phyloP scores from a whole-genome alignment of 2,329 filamentous ascomycete species.

The Xylariaceae sp. region DNA sequence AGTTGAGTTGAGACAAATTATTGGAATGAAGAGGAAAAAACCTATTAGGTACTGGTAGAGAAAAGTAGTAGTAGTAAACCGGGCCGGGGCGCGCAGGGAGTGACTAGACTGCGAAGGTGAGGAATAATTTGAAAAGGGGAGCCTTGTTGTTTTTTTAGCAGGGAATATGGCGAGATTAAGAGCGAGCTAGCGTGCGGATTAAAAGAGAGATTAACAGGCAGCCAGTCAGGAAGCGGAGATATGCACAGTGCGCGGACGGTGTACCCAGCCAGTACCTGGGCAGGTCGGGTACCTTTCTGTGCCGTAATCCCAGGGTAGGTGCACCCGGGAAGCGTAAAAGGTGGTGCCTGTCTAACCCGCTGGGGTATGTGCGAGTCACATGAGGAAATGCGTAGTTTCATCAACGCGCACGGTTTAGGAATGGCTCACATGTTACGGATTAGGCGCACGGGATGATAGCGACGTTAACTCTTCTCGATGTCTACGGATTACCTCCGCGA shows the following conservation, averaged over 20 bases:
- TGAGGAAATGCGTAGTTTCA: too few relatives aligned
- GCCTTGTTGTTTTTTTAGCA: constrained; percentile 29
- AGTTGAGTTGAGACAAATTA: constrained; percentile 15
- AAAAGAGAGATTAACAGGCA: constrained; percentile 20
- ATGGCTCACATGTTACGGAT: too few relatives aligned
- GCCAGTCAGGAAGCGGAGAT: constrained; percentile 25
- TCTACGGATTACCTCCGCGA: too few relatives aligned
- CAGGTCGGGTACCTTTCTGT: too few relatives aligned
- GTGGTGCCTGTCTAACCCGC: too few relatives aligned
- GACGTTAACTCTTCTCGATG: too few relatives aligned
- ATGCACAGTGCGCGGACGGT: constrained; percentile 4
- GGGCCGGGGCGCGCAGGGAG: constrained; percentile 17
- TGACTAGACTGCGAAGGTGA: constrained; percentile 26
- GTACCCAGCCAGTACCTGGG: background rate
- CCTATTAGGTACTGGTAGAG: constrained; percentile 19
- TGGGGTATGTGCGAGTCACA: too few relatives aligned
- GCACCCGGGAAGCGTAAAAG: too few relatives aligned
- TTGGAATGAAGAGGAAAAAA: constrained; percentile 15
- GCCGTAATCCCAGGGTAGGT: too few relatives aligned
- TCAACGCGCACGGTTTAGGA: too few relatives aligned
- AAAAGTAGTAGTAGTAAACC: constrained; percentile 16
- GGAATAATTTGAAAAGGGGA: constrained; percentile 32
- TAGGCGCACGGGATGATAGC: too few relatives aligned
- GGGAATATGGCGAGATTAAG: constrained; percentile 24
- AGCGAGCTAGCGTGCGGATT: constrained; percentile 20